Evolutionary conservation across 2,329 filamentous ascomycete genomes (phyloP).

Genomic region (Phialophora tarda): DNA sequence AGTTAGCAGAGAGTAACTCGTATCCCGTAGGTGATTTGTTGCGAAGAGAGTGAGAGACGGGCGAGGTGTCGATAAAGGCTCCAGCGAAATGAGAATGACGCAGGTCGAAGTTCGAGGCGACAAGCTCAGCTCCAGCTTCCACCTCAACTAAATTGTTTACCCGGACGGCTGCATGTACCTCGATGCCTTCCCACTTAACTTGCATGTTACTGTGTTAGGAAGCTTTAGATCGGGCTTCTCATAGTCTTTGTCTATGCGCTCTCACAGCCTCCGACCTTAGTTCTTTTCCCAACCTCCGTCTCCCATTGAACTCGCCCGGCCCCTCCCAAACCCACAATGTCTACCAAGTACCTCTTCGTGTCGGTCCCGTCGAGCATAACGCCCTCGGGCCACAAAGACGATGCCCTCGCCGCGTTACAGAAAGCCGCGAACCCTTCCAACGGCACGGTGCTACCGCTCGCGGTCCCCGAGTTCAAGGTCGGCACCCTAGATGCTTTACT

Average conservation of each 20-base stretch:
- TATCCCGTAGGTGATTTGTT: neutral
- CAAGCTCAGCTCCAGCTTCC: constrained; percentile 12
- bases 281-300: neutral
- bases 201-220: neutral
- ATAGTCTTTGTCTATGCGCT: neutral
- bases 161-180: constrained; percentile 7
- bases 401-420: constrained; percentile 77
- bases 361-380: constrained; percentile 89
- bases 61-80: neutral
- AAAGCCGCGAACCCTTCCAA: constrained; percentile 74
- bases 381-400: constrained; percentile 77
- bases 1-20: neutral
- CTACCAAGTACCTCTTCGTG: constrained; percentile 74
- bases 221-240: neutral
- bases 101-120: neutral
- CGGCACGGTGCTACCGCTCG: constrained; percentile 76
- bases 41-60: neutral
- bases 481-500: constrained; percentile 93
- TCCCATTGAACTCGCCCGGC: neutral
- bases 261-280: neutral
- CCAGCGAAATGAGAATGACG: neutral
- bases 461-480: constrained; percentile 95
- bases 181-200: neutral
- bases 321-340: constrained; percentile 20
- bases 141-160: constrained; percentile 19